phyloP scores from a whole-genome alignment of 805 yeast species.

The Sugiyamaella marilandica region DNA sequence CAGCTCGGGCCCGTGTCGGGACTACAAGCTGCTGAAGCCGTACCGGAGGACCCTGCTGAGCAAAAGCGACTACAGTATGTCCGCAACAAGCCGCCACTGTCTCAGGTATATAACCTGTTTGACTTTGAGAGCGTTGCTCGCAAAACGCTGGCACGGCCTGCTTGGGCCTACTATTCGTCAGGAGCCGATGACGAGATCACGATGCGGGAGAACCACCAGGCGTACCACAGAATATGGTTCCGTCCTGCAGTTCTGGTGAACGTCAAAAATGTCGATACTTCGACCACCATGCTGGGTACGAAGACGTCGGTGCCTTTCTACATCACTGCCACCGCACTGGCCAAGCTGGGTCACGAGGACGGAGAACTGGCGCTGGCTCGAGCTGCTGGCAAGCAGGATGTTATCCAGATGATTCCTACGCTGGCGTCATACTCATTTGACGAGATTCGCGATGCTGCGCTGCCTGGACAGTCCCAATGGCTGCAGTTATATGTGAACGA shows the following conservation, averaged over 20 bases:
- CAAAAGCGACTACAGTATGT: slow-evolving; percentile 39
- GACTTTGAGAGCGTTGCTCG: slow-evolving; percentile 89
- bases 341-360: slow-evolving; percentile 86
- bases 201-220: slow-evolving; percentile 82
- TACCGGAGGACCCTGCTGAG: slow-evolving; percentile 41
- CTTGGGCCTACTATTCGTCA: slow-evolving; percentile 90
- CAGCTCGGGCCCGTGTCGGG: slow-evolving; percentile 52
- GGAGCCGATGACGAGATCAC: slow-evolving; percentile 94
- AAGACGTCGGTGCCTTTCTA: slow-evolving; percentile 74
- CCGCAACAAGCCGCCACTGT: slow-evolving; percentile 60
- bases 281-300: slow-evolving; percentile 73
- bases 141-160: slow-evolving; percentile 66
- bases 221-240: slow-evolving; percentile 84
- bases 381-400: slow-evolving; percentile 67
- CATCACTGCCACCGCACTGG: slow-evolving; percentile 87
- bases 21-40: slow-evolving; percentile 29
- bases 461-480: slow-evolving; percentile 75
- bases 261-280: slow-evolving; percentile 64
- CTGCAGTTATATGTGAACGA: slow-evolving; percentile 79
- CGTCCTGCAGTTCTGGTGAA: slow-evolving; percentile 79
- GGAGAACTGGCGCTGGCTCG: slow-evolving; percentile 85
- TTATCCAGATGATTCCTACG: slow-evolving; percentile 90
- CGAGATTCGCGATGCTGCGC: slow-evolving; percentile 71
- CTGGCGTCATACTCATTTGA: slow-evolving; percentile 84
- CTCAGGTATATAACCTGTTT: slow-evolving; percentile 66